Percentiles rank a stretch among this genome's conserved stretches.
phyloP scores from a whole-genome alignment of 2,329 filamentous ascomycete species.

The Colletotrichum liriopes region DNA sequence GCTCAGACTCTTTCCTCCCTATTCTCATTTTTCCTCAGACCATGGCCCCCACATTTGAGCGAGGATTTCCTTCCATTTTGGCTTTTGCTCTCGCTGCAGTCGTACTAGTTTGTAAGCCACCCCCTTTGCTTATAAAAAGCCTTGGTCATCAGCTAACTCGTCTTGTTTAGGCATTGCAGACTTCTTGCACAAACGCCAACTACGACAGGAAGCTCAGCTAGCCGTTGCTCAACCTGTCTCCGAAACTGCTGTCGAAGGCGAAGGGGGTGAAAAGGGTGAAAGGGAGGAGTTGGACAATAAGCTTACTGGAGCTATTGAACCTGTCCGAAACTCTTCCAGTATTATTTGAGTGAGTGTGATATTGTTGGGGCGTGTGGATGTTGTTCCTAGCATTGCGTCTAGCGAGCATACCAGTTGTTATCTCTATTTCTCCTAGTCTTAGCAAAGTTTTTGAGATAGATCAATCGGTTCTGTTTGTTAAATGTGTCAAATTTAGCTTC shows the following conservation, averaged over 20 bases:
- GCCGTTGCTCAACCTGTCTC: conserved; percentile 4
- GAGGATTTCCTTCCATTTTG: conserved; percentile 18
- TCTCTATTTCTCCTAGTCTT: not conserved
- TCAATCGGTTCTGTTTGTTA: not conserved
- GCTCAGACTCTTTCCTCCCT: conserved; percentile 50
- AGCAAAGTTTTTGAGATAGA: too few species aligned
- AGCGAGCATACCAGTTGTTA: not conserved
- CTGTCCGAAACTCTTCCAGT: conserved; percentile 8
- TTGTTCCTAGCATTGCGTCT: not conserved
- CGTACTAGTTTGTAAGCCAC: conserved; percentile 28
- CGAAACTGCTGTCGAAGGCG: not conserved
- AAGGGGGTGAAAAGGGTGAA: not conserved
- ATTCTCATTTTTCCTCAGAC: conserved; percentile 54
- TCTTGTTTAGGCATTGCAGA: conserved; percentile 6
- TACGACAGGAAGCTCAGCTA: not conserved
- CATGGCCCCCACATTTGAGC: conserved; percentile 49
- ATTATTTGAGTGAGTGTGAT: not conserved
- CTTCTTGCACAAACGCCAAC: conserved; percentile 20
- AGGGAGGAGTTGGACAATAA: conserved; percentile 1
- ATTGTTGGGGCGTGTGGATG: too few species aligned
- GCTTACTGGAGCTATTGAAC: conserved; percentile 5
- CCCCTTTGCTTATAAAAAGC: accelerated
- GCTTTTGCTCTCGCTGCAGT: conserved; percentile 22
- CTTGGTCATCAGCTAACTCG: not conserved
- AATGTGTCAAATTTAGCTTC: not conserved